Percentiles rank a stretch among this genome's conserved stretches.
These are phyloP conservation scores for Ilyonectria robusta DNA, from an alignment of 2,329 filamentous ascomycete genomes.

Conservation along the genomic window DNA sequence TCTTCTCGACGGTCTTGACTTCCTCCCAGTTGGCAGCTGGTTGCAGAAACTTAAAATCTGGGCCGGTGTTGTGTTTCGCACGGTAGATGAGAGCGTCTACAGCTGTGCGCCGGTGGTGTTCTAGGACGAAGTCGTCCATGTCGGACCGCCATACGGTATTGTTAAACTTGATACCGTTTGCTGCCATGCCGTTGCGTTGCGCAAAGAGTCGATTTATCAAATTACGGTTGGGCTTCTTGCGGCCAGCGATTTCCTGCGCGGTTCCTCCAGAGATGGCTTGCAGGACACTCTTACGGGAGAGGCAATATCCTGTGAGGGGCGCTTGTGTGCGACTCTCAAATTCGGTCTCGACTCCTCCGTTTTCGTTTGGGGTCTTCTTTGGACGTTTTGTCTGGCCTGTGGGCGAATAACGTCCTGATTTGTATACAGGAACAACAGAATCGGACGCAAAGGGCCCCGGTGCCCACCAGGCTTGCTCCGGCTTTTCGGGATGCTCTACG, in stretches of 20 bases:
- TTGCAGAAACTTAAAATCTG: slow-evolving; percentile 56
- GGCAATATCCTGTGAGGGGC: slow-evolving; percentile 42
- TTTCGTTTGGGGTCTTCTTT: neutral
- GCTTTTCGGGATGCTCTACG: slow-evolving; percentile 67
- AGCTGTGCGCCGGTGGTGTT: slow-evolving; percentile 63
- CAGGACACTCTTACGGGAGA: slow-evolving; percentile 49
- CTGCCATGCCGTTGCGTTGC: slow-evolving; percentile 47
- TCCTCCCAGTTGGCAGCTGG: slow-evolving; percentile 62
- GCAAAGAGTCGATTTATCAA: slow-evolving; percentile 33
- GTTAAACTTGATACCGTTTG: slow-evolving; percentile 25
- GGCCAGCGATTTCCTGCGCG: slow-evolving; percentile 5
- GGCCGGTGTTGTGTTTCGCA: slow-evolving; percentile 27
- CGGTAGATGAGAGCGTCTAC: slow-evolving; percentile 59
- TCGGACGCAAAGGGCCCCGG: slow-evolving; percentile 60
- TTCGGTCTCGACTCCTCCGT: neutral
- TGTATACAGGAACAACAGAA: slow-evolving; percentile 38
- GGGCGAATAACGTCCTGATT: slow-evolving; percentile 16
- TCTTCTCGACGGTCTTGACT: slow-evolving; percentile 55
- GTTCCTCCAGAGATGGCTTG: slow-evolving; percentile 42
- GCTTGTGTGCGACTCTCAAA: slow-evolving; percentile 18
- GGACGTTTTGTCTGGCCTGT: slow-evolving; percentile 3
- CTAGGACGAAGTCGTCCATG: slow-evolving; percentile 69
- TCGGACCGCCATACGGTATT: slow-evolving; percentile 59
- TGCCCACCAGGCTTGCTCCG: slow-evolving; percentile 67
- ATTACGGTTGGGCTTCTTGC: slow-evolving; percentile 28